Percentiles rank a stretch among this genome's conserved stretches.
phyloP scores from a whole-genome alignment of 192 early-diverging fungal genomes.

The Piromyces sp. region DNA sequence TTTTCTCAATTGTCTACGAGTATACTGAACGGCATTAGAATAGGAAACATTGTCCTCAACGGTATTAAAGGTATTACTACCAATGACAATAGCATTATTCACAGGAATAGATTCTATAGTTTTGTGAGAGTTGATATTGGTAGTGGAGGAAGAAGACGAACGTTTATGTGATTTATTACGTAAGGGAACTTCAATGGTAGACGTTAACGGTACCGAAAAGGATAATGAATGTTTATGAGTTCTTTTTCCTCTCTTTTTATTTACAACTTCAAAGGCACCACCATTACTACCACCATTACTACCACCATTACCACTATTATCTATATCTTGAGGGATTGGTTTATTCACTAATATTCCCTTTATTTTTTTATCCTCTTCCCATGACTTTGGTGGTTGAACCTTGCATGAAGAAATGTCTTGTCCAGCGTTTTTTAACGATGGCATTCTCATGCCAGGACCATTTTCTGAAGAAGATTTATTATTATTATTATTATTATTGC shows the following conservation, averaged over 20 bases:
- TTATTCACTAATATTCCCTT: not conserved
- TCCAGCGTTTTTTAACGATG: not conserved
- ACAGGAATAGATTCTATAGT: no score
- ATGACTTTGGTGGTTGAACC: not conserved
- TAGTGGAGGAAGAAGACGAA: not conserved
- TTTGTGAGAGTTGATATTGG: no score
- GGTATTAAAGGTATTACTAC: no score
- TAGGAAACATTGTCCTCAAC: not conserved
- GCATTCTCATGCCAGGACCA: no score
- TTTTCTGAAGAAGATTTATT: no score
- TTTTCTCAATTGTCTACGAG: not conserved
- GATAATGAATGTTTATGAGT: not conserved
- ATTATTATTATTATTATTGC: no score
- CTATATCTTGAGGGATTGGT: not conserved
- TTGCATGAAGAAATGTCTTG: not conserved
- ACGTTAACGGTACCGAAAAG: not conserved
- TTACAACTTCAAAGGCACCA: not conserved
- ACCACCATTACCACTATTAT: not conserved
- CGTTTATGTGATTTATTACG: not conserved
- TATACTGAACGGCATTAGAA: not conserved
- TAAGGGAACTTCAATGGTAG: not conserved
- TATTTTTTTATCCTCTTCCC: not conserved
- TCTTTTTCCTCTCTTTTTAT: not conserved
- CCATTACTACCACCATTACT: no score
- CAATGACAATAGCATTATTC: no score